Percentiles rank a stretch among this genome's conserved stretches.
phyloP scores from a whole-genome alignment of 441 rosid genomes.

The Arabidopsis hybrid region DNA sequence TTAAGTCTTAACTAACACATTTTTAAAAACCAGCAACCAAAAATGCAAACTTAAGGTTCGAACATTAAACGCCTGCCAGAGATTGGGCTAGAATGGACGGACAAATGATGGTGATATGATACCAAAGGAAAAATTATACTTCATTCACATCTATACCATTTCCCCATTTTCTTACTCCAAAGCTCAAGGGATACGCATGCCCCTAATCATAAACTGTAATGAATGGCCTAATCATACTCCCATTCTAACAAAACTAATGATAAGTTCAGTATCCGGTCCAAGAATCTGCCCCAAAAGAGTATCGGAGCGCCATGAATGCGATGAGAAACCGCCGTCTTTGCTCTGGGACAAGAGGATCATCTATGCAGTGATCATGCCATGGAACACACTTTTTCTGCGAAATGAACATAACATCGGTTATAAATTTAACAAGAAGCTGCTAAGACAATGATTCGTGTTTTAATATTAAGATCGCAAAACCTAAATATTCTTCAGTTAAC shows the following conservation, averaged over 20 bases:
- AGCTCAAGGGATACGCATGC: conserved; percentile 23
- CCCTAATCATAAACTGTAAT: conserved; percentile 40
- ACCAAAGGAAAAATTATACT: conserved; percentile 7
- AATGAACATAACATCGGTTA: conserved; percentile 29
- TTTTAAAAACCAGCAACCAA: too few relatives aligned
- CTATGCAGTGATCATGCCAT: conserved; percentile 55
- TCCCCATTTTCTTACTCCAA: conserved; percentile 20
- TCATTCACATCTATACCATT: conserved; percentile 28
- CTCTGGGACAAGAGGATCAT: conserved; percentile 14
- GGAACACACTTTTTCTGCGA: conserved; percentile 90
- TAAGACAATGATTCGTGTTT: conserved; percentile 5
- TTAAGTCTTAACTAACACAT: too few relatives aligned
- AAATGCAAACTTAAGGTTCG: too few relatives aligned
- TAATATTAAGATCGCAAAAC: conserved; percentile 3
- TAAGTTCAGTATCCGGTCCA: conserved; percentile 14
- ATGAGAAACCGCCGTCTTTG: conserved; percentile 19
- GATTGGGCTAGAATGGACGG: neutral
- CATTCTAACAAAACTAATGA: conserved; percentile 32
- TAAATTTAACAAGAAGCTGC: neutral
- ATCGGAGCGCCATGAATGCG: conserved; percentile 30
- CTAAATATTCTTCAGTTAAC: conserved; percentile 14
- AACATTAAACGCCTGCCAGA: neutral
- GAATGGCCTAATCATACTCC: conserved; percentile 37
- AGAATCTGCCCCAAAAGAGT: conserved; percentile 21
- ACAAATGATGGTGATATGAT: conserved; percentile 4